Base-by-base conservation (phyloP, 108 stramenopile species). In the Nannochloropsis oceanica region DNA sequence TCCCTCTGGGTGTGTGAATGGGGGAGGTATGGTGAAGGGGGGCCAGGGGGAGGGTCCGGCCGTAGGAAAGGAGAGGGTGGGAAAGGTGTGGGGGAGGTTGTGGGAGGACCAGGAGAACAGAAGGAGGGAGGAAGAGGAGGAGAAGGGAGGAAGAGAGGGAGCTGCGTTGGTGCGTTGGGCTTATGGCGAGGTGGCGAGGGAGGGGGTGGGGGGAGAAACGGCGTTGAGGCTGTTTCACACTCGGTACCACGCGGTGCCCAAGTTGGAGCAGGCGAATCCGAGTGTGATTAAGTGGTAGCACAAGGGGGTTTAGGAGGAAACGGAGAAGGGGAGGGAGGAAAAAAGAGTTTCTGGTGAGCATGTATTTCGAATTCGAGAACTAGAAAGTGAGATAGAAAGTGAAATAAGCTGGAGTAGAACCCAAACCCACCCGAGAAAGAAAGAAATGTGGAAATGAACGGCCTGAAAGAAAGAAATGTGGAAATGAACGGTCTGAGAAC, bases 1-100 rank as follows among this genome's bases (percentile, higher is more conserved):
- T 87, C 98, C 98, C 25, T 92, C 93, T 27, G 98, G 98, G 27
- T 98, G 98, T 87, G 87, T 94, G 44, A 99, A 99, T 89, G 98
- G 98, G 50, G 98, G 98, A 44, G 98, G 98, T 79, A 95, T 95
- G 87, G 82, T 83, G 13, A 83, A 84, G 44, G 34, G 34, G 34
- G 34, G 34, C 2, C 34, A 34, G 34, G 34, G 34, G 5, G 34
- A 34, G 34, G 34, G 34, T 5, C 87, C 83, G 22, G 43, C 34
- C 9, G 83, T 83, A 2, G 81, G 81, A 18, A 20, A 26, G 22
- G 26, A n/a, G 25, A 81, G n/a, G 81, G 26, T 14, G 26, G n/a
- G 81, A 7, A 26, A 2, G 2, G 20, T 81, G 26, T 5, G 20
- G 81, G 2, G 14, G 14, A 18, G 24, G 20, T 81, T n/a, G 20